Evolutionary conservation across 805 yeast species (phyloP), one percentile per base, ranked within the genome.

Genomic region (Barnettozyma botsteinii): DNA sequence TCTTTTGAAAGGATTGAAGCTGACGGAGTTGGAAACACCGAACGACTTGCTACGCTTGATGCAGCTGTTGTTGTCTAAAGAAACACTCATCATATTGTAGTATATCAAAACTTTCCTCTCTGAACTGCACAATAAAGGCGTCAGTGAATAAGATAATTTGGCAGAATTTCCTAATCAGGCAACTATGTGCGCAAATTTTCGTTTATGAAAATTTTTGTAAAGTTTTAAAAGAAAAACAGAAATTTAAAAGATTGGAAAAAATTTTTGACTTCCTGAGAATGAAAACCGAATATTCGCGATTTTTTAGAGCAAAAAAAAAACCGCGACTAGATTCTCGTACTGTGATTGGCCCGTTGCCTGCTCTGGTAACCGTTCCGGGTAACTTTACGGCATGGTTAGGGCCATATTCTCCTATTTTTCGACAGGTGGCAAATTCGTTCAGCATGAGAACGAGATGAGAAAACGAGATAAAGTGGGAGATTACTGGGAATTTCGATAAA

Each of bases 61-160:
- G 23, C 41, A 41, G 15, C 41, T 37, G 27, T 12, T 13, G 7
- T 33, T 33, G 26, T n/a, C n/a, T n/a, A 21, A 12, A 21, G 26
- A 33, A 24, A 33, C 30, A 32, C 18, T n/a, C 19, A 15, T 22
- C n/a, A n/a, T n/a, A n/a, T 22, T 17, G 11, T 47, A 7, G 7
- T 19, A 19, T 31, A 33, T 46, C 34, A 25, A 33, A 43, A n/a
- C n/a, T n/a, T n/a, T n/a, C 36, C 33, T 21, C 36, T 31, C 56
- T 54, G 56, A 52, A 40, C 58, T 46, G 58, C 58, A 37, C 60
- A 55, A 48, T 50, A 31, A 55, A 55, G 59, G 56, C 56, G 59
- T 55, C 58, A 55, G 57, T 13, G 28, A 38, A 20, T 28, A 15
- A 19, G n/a, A 10, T 12, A 12, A 17, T 15, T 28, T 28, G 20